Percentiles rank a stretch among this genome's conserved stretches.
Evolutionary conservation across 192 early-diverging fungal genomes (phyloP).

Genomic region (Kappamyces sp.): DNA sequence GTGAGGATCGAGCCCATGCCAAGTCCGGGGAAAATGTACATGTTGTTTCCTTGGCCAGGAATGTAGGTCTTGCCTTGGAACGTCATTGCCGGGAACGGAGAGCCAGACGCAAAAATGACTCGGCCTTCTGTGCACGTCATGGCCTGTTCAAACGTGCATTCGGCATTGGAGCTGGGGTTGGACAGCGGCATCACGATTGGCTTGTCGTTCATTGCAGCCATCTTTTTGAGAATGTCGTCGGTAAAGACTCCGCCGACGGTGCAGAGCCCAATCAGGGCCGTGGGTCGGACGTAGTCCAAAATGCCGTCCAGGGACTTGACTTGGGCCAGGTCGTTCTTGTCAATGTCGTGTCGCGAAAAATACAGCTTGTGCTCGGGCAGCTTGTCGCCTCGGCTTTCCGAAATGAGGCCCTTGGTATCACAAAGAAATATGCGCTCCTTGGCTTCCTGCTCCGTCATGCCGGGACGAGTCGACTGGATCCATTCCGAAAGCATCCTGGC

Average conservation of each 20-base stretch:
- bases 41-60: constrained; percentile 90
- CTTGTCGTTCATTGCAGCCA: constrained; percentile 66
- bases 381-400: constrained; percentile 75
- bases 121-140: constrained; percentile 77
- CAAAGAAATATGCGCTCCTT: constrained; percentile 74
- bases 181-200: constrained; percentile 87
- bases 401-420: constrained; percentile 89
- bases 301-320: constrained; percentile 66
- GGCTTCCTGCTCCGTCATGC: constrained; percentile 69
- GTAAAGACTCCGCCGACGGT: constrained; percentile 75
- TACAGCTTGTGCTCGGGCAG: constrained; percentile 33
- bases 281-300: constrained; percentile 83
- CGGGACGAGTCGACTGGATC: constrained; percentile 52
- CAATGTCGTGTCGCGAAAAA: constrained; percentile 83
- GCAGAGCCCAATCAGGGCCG: constrained; percentile 81
- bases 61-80: constrained; percentile 15
- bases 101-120: constrained; percentile 94
- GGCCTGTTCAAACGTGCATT: constrained; percentile 92
- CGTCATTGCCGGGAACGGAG: constrained; percentile 78
- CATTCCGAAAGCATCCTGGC: constrained; percentile 83
- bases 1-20: constrained; percentile 81
- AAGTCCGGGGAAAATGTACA: constrained; percentile 95
- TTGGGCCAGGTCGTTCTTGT: constrained; percentile 49
- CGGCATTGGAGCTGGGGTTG: constrained; percentile 82
- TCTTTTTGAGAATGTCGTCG: constrained; percentile 58